Evolutionary conservation across 1,139 yeast genomes (phyloP).

Genomic region (Petasospora fabianii): DNA sequence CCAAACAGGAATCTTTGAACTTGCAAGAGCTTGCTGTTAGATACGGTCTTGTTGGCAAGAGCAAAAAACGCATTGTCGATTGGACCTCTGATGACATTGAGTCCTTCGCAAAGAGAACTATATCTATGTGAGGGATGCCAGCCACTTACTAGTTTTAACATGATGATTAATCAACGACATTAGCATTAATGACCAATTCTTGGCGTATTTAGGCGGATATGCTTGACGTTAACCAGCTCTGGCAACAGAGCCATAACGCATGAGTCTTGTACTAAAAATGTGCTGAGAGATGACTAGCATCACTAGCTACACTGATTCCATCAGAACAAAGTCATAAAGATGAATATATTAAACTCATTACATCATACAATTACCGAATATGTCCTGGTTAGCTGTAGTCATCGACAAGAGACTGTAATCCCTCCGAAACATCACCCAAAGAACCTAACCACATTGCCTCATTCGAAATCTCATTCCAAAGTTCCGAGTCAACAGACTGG

Average conservation of each 20-base stretch:
- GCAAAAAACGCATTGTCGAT: slow-evolving; percentile 52
- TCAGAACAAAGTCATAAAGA: too few species aligned
- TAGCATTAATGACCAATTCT: too few species aligned
- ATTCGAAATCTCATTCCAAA: slow-evolving; percentile 72
- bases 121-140: slow-evolving; percentile 4
- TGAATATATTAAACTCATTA: too few species aligned
- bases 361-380: too few species aligned
- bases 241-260: too few species aligned
- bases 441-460: slow-evolving; percentile 68
- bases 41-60: slow-evolving; percentile 38
- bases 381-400: slow-evolving; percentile 13
- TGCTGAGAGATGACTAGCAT: too few species aligned
- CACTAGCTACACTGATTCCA: too few species aligned
- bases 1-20: slow-evolving; percentile 29
- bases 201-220: too few species aligned
- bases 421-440: slow-evolving; percentile 34
- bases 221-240: too few species aligned
- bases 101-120: slow-evolving; percentile 25
- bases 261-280: too few species aligned
- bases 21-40: slow-evolving; percentile 44
- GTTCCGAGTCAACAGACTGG: slow-evolving; percentile 50
- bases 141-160: too few species aligned
- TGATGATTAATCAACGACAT: too few species aligned
- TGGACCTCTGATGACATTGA: slow-evolving; percentile 57
- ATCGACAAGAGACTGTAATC: slow-evolving; percentile 29